Evolutionary conservation across 2,329 filamentous ascomycete genomes (phyloP), one percentile per base, ranked within the genome.

Genomic region (Mycogone perniciosa): DNA sequence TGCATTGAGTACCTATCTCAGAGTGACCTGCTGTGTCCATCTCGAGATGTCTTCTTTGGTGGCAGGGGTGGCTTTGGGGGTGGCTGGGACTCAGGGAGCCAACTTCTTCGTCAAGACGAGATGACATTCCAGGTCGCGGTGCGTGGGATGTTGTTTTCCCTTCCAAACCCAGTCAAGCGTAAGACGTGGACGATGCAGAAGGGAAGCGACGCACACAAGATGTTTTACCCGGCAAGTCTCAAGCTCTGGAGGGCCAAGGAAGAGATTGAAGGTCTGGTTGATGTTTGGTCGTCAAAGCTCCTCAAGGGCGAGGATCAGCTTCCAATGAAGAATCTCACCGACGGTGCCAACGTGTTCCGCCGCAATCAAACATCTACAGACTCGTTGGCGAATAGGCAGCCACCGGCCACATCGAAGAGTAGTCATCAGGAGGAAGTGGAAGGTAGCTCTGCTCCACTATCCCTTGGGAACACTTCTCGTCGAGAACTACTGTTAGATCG

Each of bases 101-200:
- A 96, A 54, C 77, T 85, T 10, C 71, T 97, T 7, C 84, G 91
- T 6, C 92, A 97, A 67, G 90, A 96, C 56, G 93, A 99, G 63
- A 91, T 99, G 64, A 85, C 87, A 27, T 97, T 96, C 57, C 89
- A 99, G 57, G 84, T 92, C 13, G 90, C 90, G 4, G 88, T 95
- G 0, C 82, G 91, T 9, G 93, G 93, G 1, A 71, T 97, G 45
- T 70, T 96, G 0, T 95, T 95, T 64, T 85, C 84, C 7, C 76
- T 99, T 2, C 93, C 93, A 2, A 81, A 81, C 59, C 92, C 92
- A 0, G 93, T 99, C 7, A 92, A 88, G 64, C 79, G 84, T n/a
- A 77, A 76, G 75, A 65, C 73, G 59, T 62, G 66, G 61, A 59
- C 71, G 62, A 60, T 63, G 60, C 71, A 61, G 66, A 75, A 54